Evolutionary conservation across 2,329 filamentous ascomycete species (phyloP).

Genomic region (Stemphylium lycopersici): DNA sequence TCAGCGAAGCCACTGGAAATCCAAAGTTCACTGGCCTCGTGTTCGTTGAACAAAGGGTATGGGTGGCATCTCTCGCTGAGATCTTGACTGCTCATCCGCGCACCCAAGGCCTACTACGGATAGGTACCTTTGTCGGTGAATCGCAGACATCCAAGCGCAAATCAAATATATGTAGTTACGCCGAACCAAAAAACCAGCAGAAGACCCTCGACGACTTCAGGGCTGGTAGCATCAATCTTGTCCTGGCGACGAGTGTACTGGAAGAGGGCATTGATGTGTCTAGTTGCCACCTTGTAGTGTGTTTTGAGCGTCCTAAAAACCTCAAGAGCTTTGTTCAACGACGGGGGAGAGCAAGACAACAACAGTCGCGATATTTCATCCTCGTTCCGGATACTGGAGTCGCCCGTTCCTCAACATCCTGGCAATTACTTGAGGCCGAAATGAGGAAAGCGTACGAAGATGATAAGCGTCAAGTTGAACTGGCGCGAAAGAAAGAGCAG

Average conservation of each 20-base stretch:
- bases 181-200: slow-evolving; percentile 55
- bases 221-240: slow-evolving; percentile 60
- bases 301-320: slow-evolving; percentile 66
- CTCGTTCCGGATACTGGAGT: slow-evolving; percentile 50
- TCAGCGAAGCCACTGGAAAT: slow-evolving; percentile 34
- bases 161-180: slow-evolving; percentile 57
- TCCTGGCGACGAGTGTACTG: slow-evolving; percentile 63
- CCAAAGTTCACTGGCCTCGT: slow-evolving; percentile 51
- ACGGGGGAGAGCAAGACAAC: slow-evolving; percentile 66
- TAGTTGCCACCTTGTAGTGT: slow-evolving; percentile 69
- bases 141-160: slow-evolving; percentile 52
- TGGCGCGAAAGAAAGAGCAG: slow-evolving; percentile 53
- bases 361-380: slow-evolving; percentile 62
- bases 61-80: slow-evolving; percentile 51
- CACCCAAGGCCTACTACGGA: slow-evolving; percentile 42
- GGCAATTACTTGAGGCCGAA: slow-evolving; percentile 70
- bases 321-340: slow-evolving; percentile 70
- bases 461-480: slow-evolving; percentile 60
- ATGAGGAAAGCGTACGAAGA: slow-evolving; percentile 75
- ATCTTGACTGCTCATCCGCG: slow-evolving; percentile 43
- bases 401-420: slow-evolving; percentile 55
- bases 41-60: slow-evolving; percentile 55
- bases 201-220: slow-evolving; percentile 62
- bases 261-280: slow-evolving; percentile 68
- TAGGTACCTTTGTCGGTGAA: slow-evolving; percentile 62